These are phyloP conservation scores for Aspergillus luchuensis DNA, from an alignment of 2,329 filamentous ascomycete species.

Conservation along the genomic window DNA sequence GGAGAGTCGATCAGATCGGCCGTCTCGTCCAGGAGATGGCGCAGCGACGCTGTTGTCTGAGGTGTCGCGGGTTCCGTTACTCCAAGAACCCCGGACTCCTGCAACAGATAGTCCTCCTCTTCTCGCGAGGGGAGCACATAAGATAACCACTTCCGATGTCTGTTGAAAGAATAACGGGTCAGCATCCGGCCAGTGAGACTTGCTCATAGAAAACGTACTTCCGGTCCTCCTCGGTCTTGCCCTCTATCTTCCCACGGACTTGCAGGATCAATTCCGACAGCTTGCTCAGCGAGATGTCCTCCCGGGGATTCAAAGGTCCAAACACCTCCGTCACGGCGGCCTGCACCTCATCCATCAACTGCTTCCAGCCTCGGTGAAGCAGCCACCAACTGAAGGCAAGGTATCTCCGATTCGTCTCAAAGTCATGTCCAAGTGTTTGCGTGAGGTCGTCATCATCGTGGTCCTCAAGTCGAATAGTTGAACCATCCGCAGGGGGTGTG, in stretches of 20 bases:
- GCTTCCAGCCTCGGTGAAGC: slow-evolving; percentile 83
- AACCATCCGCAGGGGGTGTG: slow-evolving; percentile 67
- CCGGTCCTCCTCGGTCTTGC: slow-evolving; percentile 65
- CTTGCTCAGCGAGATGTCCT: slow-evolving; percentile 78
- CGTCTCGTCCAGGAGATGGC: slow-evolving; percentile 89
- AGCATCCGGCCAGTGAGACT: slow-evolving; percentile 9
- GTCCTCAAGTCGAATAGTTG: slow-evolving; percentile 87
- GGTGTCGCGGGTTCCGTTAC: slow-evolving; percentile 41
- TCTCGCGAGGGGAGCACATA: slow-evolving; percentile 79
- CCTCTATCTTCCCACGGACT: slow-evolving; percentile 83
- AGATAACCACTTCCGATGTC: slow-evolving; percentile 71
- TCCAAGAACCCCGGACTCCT: slow-evolving; percentile 74
- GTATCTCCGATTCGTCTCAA: slow-evolving; percentile 93
- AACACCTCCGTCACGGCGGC: slow-evolving; percentile 87
- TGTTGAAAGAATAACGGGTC: slow-evolving; percentile 22
- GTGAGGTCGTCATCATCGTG: slow-evolving; percentile 91
- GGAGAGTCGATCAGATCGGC: slow-evolving; percentile 95
- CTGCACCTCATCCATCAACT: slow-evolving; percentile 78
- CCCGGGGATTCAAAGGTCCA: slow-evolving; percentile 82
- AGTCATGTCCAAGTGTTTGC: slow-evolving; percentile 85
- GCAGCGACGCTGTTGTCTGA: slow-evolving; percentile 57
- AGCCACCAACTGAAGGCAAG: slow-evolving; percentile 98
- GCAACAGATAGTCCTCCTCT: slow-evolving; percentile 80
- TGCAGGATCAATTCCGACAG: slow-evolving; percentile 80
- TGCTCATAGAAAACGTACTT: slow-evolving; percentile 43